Base-by-base conservation (phyloP, 148 eudicot species). In the Rhododendron kiyosumense region DNA sequence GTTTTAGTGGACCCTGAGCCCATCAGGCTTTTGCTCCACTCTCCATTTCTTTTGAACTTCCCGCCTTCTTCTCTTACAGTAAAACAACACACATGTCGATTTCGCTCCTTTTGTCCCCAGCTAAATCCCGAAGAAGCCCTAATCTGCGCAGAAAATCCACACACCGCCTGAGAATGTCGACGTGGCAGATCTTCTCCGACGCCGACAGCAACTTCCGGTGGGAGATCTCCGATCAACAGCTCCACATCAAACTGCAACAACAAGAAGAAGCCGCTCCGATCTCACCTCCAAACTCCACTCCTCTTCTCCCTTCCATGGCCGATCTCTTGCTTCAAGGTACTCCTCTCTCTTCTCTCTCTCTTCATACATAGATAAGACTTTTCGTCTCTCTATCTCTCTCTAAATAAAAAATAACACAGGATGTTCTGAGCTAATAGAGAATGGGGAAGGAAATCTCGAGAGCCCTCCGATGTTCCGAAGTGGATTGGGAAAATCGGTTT, bases 301-400 rank as follows among this genome's bases (percentile, higher is more conserved):
- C 86, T 84, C 85, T 82, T 43, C 89, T 96, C 36, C 94, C 98
- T 78, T 94, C 97, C 65, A 92, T 92, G 90, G 85, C 92, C 67
- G 96, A 95, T 85, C 95, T 96, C 88, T 83, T 95, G 85, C 88
- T 89, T 74, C 90, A 89, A 93, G 98, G 98, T 88, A 81, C 74
- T 76, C 24, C 81, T 77, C 82, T 17, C 0, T 41, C 45, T 4
- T 3, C 5, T 36, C 46, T 5, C 43, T 20, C 57, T 13, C 71
- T 76, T 2, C 48, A n/a, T 7, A 20, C 32, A 32, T 28, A 41
- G 61, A 54, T 54, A 54, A 3, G 4, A 3, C 24, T 26, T 45
- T 18, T 63, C 45, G 38, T 24, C 4, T n/a, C 26, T 4, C 22
- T n/a, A 22, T 54, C 36, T 28, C 4, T n/a, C 26, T 4, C 61